Base-by-base conservation (phyloP, 164 flowering plant species). In the Taxillus chinensis region DNA sequence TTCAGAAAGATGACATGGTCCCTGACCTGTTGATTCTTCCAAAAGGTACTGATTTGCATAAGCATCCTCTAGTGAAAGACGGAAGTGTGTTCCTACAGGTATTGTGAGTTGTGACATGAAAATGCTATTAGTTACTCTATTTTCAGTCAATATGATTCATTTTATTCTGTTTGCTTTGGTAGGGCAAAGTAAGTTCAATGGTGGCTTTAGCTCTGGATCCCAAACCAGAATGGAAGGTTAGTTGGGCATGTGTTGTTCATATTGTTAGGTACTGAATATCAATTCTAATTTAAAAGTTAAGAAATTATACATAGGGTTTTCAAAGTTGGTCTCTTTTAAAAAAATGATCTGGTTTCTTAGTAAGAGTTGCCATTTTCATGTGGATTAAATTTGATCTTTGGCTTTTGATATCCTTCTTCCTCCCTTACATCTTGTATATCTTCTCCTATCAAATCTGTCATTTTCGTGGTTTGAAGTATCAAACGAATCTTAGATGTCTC, bases 141-240 rank as follows among this genome's bases (percentile, higher is more conserved):
- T 56, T 11, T 48, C 37, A 12, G 10, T 9, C 37, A 43, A 1
- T 12, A 12, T 13, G n/a, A 43, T 49, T 14, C 39, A 8, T 38
- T 45, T 4, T 5, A 39, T 27, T 40, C 60, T 57, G 1, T 39
- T 39, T 37, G 39, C 41, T 62, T 61, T 61, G 12, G 8, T 58
- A 86, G 89, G 83, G 97, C 3, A 90, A 82, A 71, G 96, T 86
- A 65, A 90, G 98, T 74, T 90, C 90, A 40, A 93, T 93, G 98
- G 89, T 84, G 55, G 98, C 97, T 62, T 83, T 77, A 59, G 90
- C 91, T 39, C 90, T 93, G 45, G 74, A 63, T 27, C 97, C 99
- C 55, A 57, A 87, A 64, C 91, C 96, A 11, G 89, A 81, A 65
- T 89, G 95, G 95, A 77, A 77, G 87, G 99, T 93, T 16, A 62